Conservation (phyloP, 352 stramenopile species). For the Globisporangium heterothallicum region DNA sequence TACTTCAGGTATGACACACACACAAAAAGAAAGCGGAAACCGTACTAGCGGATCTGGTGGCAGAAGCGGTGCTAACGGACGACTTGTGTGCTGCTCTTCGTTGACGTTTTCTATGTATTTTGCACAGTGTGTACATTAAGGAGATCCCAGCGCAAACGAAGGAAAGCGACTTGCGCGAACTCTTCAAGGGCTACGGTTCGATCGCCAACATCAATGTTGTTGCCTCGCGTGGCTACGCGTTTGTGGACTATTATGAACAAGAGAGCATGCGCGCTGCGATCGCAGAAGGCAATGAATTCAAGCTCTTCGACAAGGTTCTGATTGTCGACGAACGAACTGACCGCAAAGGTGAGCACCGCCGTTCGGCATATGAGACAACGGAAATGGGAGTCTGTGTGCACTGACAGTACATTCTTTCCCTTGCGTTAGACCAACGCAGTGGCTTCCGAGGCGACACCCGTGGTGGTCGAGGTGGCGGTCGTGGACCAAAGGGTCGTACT, state of each 20-base stretch:
- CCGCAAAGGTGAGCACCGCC: slow-evolving; percentile 46
- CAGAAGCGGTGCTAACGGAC: not conserved
- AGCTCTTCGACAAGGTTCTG: slow-evolving; percentile 71
- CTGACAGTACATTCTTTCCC: no score
- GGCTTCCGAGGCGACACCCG: slow-evolving; percentile 41
- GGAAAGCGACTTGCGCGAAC: slow-evolving; percentile 65
- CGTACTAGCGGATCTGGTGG: no score
- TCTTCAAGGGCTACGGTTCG: slow-evolving; percentile 74
- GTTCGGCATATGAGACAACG: not conserved
- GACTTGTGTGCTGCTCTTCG: not conserved
- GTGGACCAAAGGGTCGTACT: slow-evolving; percentile 42
- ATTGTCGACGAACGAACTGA: slow-evolving; percentile 68
- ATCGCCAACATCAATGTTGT: slow-evolving; percentile 71
- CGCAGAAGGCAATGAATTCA: slow-evolving; percentile 57
- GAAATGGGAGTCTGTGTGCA: not conserved
- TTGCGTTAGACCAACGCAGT: slow-evolving; percentile 42
- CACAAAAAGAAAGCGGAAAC: no score
- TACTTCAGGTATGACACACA: slow-evolving; percentile 50
- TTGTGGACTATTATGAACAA: slow-evolving; percentile 78
- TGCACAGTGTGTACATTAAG: slow-evolving; percentile 65
- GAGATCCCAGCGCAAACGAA: slow-evolving; percentile 71
- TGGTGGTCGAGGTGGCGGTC: slow-evolving; percentile 42
- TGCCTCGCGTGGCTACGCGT: slow-evolving; percentile 58
- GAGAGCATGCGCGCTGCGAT: slow-evolving; percentile 74
- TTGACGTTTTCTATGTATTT: not conserved